These are phyloP conservation scores for Trypethelium eluteriae DNA, from an alignment of 495 filamentous ascomycete species.

Conservation along the genomic window DNA sequence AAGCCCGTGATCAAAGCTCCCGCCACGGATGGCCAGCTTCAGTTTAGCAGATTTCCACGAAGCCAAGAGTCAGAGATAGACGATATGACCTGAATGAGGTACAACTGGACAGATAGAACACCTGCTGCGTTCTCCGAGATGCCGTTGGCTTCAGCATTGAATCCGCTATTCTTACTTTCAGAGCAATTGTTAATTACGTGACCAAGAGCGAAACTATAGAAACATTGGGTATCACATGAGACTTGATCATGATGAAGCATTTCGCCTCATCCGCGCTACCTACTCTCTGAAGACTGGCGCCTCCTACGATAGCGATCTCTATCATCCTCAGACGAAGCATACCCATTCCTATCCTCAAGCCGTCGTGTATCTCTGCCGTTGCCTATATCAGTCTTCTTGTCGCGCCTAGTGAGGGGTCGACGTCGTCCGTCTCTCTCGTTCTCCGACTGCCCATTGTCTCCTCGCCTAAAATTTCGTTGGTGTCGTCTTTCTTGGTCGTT, in stretches of 20 bases:
- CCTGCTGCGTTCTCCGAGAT: no score
- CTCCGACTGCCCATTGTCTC: background rate
- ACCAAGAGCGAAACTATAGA: background rate
- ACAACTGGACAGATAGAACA: no score
- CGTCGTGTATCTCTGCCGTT: background rate
- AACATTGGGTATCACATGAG: background rate
- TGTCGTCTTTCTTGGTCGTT: background rate
- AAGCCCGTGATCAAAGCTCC: no score
- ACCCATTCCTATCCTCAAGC: background rate
- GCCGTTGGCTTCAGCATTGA: no score
- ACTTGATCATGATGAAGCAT: background rate
- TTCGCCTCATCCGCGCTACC: background rate
- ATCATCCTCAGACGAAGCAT: background rate
- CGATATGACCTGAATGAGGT: background rate
- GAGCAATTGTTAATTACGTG: background rate
- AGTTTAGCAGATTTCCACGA: no score
- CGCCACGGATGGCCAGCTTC: no score
- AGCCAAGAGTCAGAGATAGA: no score
- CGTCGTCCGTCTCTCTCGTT: background rate
- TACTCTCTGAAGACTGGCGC: background rate
- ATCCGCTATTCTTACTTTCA: background rate
- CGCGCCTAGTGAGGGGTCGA: background rate
- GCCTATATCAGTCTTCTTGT: background rate
- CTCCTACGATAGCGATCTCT: slow-evolving; percentile 5
- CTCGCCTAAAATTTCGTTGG: background rate